Percentiles rank a stretch among this genome's conserved stretches.
phyloP scores from a whole-genome alignment of 139 green algal species.

The Micromonas commoda region DNA sequence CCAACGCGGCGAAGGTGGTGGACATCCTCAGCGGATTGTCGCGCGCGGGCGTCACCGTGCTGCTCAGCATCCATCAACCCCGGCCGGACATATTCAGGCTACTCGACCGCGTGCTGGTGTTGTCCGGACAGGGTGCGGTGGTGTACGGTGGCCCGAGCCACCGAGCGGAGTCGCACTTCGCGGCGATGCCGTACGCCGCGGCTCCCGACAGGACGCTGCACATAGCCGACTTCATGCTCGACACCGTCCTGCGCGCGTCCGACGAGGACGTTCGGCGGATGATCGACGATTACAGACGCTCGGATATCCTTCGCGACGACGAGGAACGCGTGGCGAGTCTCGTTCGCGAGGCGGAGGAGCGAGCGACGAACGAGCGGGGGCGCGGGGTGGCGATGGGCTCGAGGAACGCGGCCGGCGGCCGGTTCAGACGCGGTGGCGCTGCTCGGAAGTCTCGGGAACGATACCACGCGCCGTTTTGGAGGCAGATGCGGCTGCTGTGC shows the following conservation, averaged over 20 bases:
- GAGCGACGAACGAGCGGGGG: neutral
- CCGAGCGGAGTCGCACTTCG: neutral
- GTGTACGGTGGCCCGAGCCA: slow-evolving; percentile 24
- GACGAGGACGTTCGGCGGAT: slow-evolving; percentile 34
- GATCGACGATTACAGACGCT: slow-evolving; percentile 7
- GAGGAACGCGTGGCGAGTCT: slow-evolving; percentile 32
- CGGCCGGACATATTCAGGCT: slow-evolving; percentile 39
- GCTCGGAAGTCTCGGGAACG: neutral
- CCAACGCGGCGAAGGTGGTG: slow-evolving; percentile 29
- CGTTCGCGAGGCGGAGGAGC: neutral
- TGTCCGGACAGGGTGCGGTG: slow-evolving; percentile 10
- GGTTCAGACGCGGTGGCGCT: no score
- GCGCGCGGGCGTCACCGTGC: neutral
- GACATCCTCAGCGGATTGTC: slow-evolving; percentile 9
- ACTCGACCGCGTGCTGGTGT: slow-evolving; percentile 22
- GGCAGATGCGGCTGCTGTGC: slow-evolving; percentile 33
- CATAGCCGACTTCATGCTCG: slow-evolving; percentile 59
- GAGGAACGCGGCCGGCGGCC: neutral
- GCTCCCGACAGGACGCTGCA: neutral
- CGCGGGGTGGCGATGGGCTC: neutral
- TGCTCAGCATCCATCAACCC: slow-evolving; percentile 45
- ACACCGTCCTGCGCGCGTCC: slow-evolving; percentile 53
- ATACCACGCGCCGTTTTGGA: neutral
- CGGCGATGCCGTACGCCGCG: slow-evolving; percentile 1
- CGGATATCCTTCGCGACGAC: slow-evolving; percentile 41